These are phyloP conservation scores for Beauveria bassiana DNA, from an alignment of 2,329 filamentous ascomycete genomes.

Conservation along the genomic window DNA sequence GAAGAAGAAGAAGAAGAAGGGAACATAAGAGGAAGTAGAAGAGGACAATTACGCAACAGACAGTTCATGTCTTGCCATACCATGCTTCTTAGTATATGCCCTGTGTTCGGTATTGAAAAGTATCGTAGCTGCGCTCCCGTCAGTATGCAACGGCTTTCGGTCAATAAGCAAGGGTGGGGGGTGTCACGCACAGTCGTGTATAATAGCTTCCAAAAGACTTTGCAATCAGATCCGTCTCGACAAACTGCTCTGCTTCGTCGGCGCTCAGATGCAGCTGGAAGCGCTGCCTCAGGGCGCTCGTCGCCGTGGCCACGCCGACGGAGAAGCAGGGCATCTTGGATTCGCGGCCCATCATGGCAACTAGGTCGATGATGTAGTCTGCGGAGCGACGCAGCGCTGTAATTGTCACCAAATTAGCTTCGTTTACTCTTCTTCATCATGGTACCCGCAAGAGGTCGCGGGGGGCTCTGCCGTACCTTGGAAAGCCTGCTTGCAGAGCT, in stretches of 20 bases:
- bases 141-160: not conserved
- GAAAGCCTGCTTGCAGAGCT: slow-evolving; percentile 74
- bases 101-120: slow-evolving; percentile 81
- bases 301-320: slow-evolving; percentile 64
- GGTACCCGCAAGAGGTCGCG: not conserved
- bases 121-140: slow-evolving; percentile 57
- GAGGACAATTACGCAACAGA: not conserved
- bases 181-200: slow-evolving; percentile 62
- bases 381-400: slow-evolving; percentile 67
- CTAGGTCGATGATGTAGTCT: slow-evolving; percentile 72
- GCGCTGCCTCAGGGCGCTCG: slow-evolving; percentile 59
- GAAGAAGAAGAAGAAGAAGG: not conserved
- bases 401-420: not conserved
- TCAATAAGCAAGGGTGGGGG: too few relatives aligned
- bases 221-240: slow-evolving; percentile 69
- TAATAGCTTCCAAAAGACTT: slow-evolving; percentile 85
- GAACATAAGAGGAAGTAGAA: not conserved
- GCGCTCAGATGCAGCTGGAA: slow-evolving; percentile 78
- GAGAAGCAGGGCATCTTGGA: slow-evolving; percentile 81
- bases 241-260: slow-evolving; percentile 73
- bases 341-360: slow-evolving; percentile 76
- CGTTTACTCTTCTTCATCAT: not conserved
- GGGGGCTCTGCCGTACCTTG: slow-evolving; percentile 43
- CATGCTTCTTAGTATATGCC: slow-evolving; percentile 62
- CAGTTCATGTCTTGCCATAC: not conserved